phyloP scores from a whole-genome alignment of 257 asterid genomes.

The Henckelia pumila region DNA sequence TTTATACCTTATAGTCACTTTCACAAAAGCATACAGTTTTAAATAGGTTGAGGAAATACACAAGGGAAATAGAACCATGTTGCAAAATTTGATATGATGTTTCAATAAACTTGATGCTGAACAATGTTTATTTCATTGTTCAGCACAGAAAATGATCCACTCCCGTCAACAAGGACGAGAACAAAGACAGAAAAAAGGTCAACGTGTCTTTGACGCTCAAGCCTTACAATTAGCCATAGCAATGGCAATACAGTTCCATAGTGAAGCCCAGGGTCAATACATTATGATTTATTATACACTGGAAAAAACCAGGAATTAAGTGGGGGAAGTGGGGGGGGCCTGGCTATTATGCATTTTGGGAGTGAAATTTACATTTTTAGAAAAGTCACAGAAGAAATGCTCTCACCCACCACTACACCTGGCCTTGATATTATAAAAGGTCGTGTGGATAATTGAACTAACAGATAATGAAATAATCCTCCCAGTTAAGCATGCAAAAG shows the following conservation, averaged over 20 bases:
- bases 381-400: not conserved
- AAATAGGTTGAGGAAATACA: not conserved
- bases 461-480: slow-evolving; percentile 7
- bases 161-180: not conserved
- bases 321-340: not conserved
- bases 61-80: too few relatives aligned
- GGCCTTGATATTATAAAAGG: not conserved
- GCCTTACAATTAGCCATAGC: not conserved
- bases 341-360: not conserved
- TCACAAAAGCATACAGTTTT: not conserved
- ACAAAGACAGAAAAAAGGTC: not conserved
- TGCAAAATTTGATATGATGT: not conserved
- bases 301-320: not conserved
- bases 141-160: not conserved
- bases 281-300: not conserved
- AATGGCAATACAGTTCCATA: too few relatives aligned
- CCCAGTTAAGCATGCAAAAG: slow-evolving; percentile 8
- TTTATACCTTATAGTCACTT: not conserved
- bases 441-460: not conserved
- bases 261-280: not conserved
- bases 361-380: not conserved
- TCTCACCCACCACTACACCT: not conserved
- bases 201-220: not conserved
- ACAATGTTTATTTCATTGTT: not conserved
- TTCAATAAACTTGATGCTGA: not conserved